These are phyloP conservation scores for Phytophthora meadii DNA, from an alignment of 352 stramenopile species.

Conservation along the genomic window DNA sequence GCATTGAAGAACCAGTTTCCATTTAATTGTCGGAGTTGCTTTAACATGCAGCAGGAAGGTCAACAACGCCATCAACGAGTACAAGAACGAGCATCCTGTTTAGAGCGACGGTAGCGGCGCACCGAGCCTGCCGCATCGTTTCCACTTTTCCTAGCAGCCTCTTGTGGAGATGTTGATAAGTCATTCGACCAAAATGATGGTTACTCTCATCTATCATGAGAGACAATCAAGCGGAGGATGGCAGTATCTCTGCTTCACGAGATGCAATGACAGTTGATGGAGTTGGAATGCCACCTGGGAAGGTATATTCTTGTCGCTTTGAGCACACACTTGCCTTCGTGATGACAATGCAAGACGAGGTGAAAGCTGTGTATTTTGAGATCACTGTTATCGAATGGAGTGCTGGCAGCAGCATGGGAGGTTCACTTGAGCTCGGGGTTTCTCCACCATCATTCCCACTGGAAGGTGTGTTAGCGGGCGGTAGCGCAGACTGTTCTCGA, in stretches of 20 bases:
- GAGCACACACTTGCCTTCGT: constrained; percentile 77
- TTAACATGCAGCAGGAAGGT: constrained; percentile 42
- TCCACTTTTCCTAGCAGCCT: constrained; percentile 69
- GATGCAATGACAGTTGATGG: constrained; percentile 29
- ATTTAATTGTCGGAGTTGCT: too few species aligned
- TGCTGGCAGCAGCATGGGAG: constrained; percentile 23
- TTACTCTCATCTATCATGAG: constrained; percentile 72
- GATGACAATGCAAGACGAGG: constrained; percentile 69
- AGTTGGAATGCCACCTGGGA: constrained; percentile 22
- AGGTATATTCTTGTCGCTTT: constrained; percentile 80
- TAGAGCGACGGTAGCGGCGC: constrained; percentile 54
- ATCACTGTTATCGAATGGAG: constrained; percentile 77
- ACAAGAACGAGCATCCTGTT: constrained; percentile 56
- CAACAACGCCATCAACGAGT: constrained; percentile 64
- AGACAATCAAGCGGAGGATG: constrained; percentile 71
- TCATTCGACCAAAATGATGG: constrained; percentile 81
- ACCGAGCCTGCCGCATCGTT: constrained; percentile 76
- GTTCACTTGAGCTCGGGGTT: constrained; percentile 64
- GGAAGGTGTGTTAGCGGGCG: constrained; percentile 66
- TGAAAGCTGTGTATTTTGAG: constrained; percentile 88
- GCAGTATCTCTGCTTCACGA: constrained; percentile 13
- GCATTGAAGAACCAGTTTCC: too few species aligned
- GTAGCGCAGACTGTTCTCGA: constrained; percentile 38
- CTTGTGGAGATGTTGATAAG: constrained; percentile 83
- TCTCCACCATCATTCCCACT: constrained; percentile 73